A percentile compares a stretch with the other conserved stretches of the same genome.
Evolutionary conservation across 2,329 filamentous ascomycete genomes (phyloP).

Genomic region (Elsinoe necatrix): DNA sequence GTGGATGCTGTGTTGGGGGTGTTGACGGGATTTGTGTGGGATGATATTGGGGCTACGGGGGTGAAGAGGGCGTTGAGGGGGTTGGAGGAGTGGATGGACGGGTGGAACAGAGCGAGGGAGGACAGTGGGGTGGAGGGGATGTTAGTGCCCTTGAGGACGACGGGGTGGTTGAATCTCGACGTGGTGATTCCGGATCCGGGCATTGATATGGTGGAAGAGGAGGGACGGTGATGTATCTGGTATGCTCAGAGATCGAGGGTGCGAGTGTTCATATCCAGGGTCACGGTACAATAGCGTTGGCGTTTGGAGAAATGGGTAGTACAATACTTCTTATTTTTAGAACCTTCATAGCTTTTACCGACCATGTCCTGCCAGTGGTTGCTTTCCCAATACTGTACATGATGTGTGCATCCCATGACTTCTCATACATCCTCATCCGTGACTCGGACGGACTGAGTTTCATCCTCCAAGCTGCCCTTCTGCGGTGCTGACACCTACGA

Average conservation of each 20-base stretch:
- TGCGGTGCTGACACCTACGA: background rate
- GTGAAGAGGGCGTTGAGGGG: conserved; percentile 62
- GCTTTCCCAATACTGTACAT: background rate
- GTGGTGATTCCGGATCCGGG: conserved; percentile 75
- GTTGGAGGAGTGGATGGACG: conserved; percentile 74
- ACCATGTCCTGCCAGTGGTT: background rate
- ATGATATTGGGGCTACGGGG: conserved; percentile 71
- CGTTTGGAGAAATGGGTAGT: background rate
- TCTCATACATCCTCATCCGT: background rate
- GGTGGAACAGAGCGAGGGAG: conserved; percentile 67
- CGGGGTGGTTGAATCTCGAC: conserved; percentile 80
- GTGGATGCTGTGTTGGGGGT: conserved; percentile 72
- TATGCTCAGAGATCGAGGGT: background rate
- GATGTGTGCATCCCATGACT: background rate
- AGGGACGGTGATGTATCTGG: conserved; percentile 8
- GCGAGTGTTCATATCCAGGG: background rate
- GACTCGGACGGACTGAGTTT: no score
- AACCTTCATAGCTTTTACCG: background rate
- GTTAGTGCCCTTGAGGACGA: conserved; percentile 69
- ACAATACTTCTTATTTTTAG: background rate
- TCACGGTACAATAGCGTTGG: background rate
- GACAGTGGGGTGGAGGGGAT: conserved; percentile 55
- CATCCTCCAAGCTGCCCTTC: no score
- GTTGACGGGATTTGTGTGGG: conserved; percentile 88
- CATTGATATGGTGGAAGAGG: conserved; percentile 39